Evolutionary conservation across 2,329 filamentous ascomycete species (phyloP), one percentile per base, ranked within the genome.

Genomic region (Monilinia vaccinii-corymbosi): DNA sequence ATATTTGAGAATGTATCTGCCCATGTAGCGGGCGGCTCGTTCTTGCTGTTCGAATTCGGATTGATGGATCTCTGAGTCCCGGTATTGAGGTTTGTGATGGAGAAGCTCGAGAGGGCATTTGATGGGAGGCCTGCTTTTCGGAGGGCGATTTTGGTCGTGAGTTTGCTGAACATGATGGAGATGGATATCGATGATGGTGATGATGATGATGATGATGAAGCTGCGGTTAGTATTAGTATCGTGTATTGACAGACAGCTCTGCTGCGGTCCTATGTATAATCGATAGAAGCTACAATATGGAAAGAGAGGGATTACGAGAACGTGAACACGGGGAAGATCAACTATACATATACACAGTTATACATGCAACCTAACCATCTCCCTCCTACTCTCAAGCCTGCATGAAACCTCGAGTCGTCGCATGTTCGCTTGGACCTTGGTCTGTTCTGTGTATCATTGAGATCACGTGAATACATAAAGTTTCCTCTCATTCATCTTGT

Each of bases 121-220:
- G 68, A 67, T 21, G 68, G 66, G 5, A 71, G 64, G 6, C 70
- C 70, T 14, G 66, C 68, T 61, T 70, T 70, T n/a, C 65, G 65
- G 31, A 71, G 65, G 3, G 70, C 70, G 51, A 71, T 65, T 50
- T 68, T 70, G 31, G 69, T 70, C 18, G 66, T 69, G 38, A 71
- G 61, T 66, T 69, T 70, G 28, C 65, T 58, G 58, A 71, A 68
- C 69, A 71, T 71, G 7, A 59, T 56, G 23, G 25, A 45, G 8
- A 25, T 46, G 31, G 49, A 25, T 53, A n/a, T 32, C 45, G 51
- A 38, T 44, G 52, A 31, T 23, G 18, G 16, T 32, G 28, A 21
- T 10, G 36, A 9, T 28, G 25, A 25, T 45, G 52, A 31, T 23
- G n/a, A 23, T 32, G 28, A 21, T 10, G 36, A 16, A n/a, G 25